Evolutionary conservation across 1,284 basidiomycete genomes (phyloP).

Genomic region (Cryptococcus depauperatus): DNA sequence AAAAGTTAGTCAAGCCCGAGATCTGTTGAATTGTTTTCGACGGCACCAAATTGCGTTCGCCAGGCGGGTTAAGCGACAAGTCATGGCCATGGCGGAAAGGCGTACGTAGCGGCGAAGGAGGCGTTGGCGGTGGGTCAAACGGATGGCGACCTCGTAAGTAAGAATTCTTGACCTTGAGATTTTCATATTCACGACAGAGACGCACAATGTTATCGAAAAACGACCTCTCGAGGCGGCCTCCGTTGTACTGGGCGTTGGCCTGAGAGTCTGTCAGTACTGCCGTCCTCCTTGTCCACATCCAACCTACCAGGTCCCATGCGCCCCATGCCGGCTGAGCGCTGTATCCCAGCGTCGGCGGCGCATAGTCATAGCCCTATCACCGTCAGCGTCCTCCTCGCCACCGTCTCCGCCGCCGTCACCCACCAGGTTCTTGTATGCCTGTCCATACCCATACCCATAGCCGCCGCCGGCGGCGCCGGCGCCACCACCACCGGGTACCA

Average conservation of each 20-base stretch:
- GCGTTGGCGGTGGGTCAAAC: slow-evolving; percentile 3
- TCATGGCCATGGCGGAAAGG: background rate
- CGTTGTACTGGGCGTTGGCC: slow-evolving; percentile 31
- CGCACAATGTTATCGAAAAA: slow-evolving; percentile 40
- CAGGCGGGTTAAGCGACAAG: background rate
- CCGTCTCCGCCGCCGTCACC: slow-evolving; percentile 1
- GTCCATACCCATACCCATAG: slow-evolving; percentile 17
- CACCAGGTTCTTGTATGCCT: slow-evolving; percentile 26
- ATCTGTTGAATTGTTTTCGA: slow-evolving; percentile 18
- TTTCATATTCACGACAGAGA: slow-evolving; percentile 13
- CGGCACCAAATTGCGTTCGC: background rate
- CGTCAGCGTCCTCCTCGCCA: background rate
- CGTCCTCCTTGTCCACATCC: background rate
- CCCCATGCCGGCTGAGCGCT: slow-evolving; percentile 28
- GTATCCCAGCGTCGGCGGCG: slow-evolving; percentile 25
- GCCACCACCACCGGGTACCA: background rate
- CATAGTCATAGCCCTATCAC: slow-evolving; percentile 31
- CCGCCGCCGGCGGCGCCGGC: background rate
- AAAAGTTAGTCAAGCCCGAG: slow-evolving; percentile 28
- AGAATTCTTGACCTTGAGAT: slow-evolving; percentile 2
- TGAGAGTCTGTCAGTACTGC: slow-evolving; percentile 1
- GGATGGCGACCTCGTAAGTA: slow-evolving; percentile 3
- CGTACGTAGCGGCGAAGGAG: background rate
- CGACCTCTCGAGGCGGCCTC: slow-evolving; percentile 26
- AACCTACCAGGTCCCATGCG: slow-evolving; percentile 34